phyloP scores from a whole-genome alignment of 805 yeast species.

The Ogataea allantospora region DNA sequence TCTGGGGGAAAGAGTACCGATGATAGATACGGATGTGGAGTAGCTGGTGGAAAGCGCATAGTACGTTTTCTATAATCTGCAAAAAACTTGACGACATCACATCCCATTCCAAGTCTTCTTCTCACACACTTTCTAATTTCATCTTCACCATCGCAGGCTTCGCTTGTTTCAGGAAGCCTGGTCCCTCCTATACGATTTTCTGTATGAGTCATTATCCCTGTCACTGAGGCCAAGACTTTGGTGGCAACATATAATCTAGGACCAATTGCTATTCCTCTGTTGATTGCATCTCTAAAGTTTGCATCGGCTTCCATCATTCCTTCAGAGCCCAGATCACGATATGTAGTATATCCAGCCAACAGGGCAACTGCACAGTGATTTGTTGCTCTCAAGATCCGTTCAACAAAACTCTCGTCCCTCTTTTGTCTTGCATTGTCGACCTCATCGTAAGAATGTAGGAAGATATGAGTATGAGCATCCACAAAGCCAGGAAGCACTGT shows the following conservation, averaged over 20 bases:
- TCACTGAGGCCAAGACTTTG: conserved; percentile 24
- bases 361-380: conserved; percentile 28
- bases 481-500: conserved; percentile 29
- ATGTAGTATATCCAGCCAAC: conserved; percentile 31
- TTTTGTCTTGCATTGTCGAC: conserved; percentile 27
- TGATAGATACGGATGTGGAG: conserved; percentile 28
- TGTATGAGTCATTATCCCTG: conserved; percentile 25
- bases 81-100: conserved; percentile 29
- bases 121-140: conserved; percentile 29
- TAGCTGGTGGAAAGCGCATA: conserved; percentile 31
- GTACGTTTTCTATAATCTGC: conserved; percentile 29
- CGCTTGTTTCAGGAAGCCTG: conserved; percentile 22
- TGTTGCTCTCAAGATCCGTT: conserved; percentile 26
- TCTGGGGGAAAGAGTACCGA: conserved; percentile 29
- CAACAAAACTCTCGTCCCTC: conserved; percentile 29
- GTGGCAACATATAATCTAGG: conserved; percentile 31
- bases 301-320: conserved; percentile 31
- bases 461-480: conserved; percentile 33
- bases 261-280: conserved; percentile 27
- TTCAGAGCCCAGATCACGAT: conserved; percentile 31
- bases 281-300: conserved; percentile 29
- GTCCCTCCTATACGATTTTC: conserved; percentile 29
- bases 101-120: conserved; percentile 28
- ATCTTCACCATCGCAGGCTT: conserved; percentile 30
- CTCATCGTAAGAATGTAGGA: conserved; percentile 30